Percentiles rank a stretch among this genome's conserved stretches.
phyloP scores from a whole-genome alignment of 1,284 basidiomycete genomes.

The Boletus semigastroideus region DNA sequence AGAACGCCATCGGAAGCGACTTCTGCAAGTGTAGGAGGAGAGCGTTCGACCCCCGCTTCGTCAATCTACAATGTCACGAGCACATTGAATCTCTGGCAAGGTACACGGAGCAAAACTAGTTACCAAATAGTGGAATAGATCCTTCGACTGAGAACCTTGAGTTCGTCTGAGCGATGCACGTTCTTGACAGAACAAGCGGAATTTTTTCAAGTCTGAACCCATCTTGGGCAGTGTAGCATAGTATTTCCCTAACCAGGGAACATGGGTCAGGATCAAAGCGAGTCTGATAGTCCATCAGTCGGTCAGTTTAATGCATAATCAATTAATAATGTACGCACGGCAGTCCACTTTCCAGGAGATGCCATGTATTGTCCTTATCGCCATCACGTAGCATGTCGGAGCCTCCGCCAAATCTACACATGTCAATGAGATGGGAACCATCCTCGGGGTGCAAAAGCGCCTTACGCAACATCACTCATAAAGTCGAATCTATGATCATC shows the following conservation, averaged over 20 bases:
- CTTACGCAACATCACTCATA: conserved; percentile 62
- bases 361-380: conserved; percentile 39
- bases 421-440: conserved; percentile 8
- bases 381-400: conserved; percentile 42
- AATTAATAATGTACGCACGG: conserved; percentile 31
- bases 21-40: conserved; percentile 37
- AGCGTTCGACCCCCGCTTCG: conserved; percentile 43
- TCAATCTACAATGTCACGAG: conserved; percentile 39
- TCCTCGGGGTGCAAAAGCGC: conserved; percentile 8
- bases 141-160: conserved; percentile 40
- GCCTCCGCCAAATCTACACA: conserved; percentile 49
- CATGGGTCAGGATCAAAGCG: conserved; percentile 37
- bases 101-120: background rate
- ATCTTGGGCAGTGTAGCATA: conserved; percentile 31
- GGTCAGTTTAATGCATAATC: background rate
- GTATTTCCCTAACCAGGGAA: conserved; percentile 44
- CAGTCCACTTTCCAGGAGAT: conserved; percentile 37
- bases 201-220: conserved; percentile 33
- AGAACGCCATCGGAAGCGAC: conserved; percentile 47
- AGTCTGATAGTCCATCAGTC: conserved; percentile 24
- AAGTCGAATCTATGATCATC: conserved; percentile 50
- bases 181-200: conserved; percentile 32
- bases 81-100: background rate
- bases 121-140: conserved; percentile 41
- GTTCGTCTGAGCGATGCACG: conserved; percentile 37